Conservation (phyloP, 129 eudicot species). For the Kitagawia praeruptora region DNA sequence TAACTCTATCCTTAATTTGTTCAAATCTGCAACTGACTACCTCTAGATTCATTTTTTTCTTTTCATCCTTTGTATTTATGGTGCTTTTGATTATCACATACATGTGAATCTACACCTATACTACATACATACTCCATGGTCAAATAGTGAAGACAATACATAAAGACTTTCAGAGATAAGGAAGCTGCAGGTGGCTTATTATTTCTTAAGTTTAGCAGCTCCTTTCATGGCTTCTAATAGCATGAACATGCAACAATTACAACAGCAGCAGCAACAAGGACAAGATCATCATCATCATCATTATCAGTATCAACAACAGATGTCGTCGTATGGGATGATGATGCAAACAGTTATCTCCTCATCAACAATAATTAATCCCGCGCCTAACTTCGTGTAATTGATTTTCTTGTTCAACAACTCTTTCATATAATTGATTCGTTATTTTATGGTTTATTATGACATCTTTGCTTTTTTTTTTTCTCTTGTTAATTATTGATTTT, state of each 20-base stretch:
- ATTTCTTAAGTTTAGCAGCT: conserved; percentile 7
- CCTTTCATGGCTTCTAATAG: conserved; percentile 37
- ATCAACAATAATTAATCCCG: conserved; percentile 32
- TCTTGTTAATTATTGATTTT: conserved; percentile 9
- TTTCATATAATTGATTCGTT: not conserved
- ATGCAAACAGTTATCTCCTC: conserved; percentile 54
- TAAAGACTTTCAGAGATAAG: not conserved
- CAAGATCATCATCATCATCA: conserved; percentile 28
- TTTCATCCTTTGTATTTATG: conserved; percentile 12
- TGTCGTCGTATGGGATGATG: conserved; percentile 66
- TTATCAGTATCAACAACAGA: conserved; percentile 63
- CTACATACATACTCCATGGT: not conserved
- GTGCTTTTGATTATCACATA: conserved; percentile 11
- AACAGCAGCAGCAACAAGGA: conserved; percentile 22
- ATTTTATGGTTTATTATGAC: not conserved
- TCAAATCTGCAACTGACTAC: conserved; percentile 13
- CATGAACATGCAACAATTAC: conserved; percentile 17
- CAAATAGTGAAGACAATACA: not conserved
- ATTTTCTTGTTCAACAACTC: not conserved
- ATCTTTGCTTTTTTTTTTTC: not conserved
- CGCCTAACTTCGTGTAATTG: conserved; percentile 42
- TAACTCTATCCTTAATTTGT: conserved; percentile 23
- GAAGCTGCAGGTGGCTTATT: not conserved
- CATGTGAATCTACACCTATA: not conserved
- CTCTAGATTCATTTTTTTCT: conserved; percentile 9